Percentiles rank a stretch among this genome's conserved stretches.
These are phyloP conservation scores for Protomyces inouyei DNA, from an alignment of 1,139 yeast genomes.

Conservation along the genomic window DNA sequence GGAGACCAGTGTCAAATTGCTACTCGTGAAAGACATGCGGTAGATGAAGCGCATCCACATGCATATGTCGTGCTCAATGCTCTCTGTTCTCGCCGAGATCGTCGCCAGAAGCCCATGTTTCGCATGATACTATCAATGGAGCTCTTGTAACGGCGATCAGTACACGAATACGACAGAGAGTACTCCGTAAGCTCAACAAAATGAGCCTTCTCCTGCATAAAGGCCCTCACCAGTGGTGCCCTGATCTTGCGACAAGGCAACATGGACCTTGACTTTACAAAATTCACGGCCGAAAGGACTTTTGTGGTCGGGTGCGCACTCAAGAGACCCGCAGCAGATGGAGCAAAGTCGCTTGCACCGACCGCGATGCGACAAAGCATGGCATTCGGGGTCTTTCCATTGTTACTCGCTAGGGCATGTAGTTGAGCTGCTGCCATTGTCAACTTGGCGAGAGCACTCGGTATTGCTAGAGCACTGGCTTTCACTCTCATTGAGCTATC, in stretches of 20 bases:
- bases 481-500: no score
- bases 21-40: no score
- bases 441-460: not conserved
- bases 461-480: not conserved
- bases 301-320: conserved; percentile 16
- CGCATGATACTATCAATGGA: no score
- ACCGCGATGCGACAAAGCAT: conserved; percentile 13
- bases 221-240: no score
- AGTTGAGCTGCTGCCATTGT: conserved; percentile 13
- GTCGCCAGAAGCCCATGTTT: no score
- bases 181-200: not conserved
- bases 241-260: not conserved
- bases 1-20: no score
- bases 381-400: conserved; percentile 4
- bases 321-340: conserved; percentile 7
- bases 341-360: conserved; percentile 11
- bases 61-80: no score
- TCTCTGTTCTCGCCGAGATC: no score
- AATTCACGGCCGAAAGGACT: conserved; percentile 17
- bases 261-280: not conserved
- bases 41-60: no score
- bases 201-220: conserved; percentile 7
- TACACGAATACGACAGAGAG: not conserved
- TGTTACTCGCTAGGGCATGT: not conserved
- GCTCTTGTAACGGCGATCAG: no score